Conservation (phyloP, 805 yeast species). For the Metschnikowia noctiluminum region DNA sequence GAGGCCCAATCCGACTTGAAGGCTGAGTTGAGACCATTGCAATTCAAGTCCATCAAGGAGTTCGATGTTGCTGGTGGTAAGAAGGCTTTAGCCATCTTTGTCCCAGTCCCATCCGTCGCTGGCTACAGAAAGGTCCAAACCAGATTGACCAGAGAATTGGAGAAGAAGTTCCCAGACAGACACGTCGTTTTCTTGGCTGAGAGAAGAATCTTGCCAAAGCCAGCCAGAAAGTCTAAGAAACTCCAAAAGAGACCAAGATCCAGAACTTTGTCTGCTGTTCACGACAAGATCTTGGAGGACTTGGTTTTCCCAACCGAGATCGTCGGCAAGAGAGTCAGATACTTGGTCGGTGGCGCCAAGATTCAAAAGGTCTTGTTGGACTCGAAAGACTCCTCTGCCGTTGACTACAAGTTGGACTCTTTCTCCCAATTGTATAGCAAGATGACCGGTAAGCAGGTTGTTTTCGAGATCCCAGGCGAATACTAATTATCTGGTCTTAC, state of each 20-base stretch:
- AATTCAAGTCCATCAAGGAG: conserved; percentile 98
- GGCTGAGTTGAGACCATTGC: conserved; percentile 97
- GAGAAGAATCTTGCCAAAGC: conserved; percentile 99
- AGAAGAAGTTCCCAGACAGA: conserved; percentile 99
- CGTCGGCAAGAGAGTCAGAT: conserved; percentile 98
- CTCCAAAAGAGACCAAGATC: conserved; percentile 99
- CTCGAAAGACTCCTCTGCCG: conserved; percentile 94
- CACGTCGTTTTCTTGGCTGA: conserved; percentile 99
- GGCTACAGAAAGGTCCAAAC: conserved; percentile 97
- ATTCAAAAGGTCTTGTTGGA: conserved; percentile 96
- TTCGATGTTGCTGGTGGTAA: conserved; percentile 97
- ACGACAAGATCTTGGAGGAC: conserved; percentile 98
- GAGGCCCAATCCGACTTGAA: conserved; percentile 95
- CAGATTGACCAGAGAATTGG: conserved; percentile 98
- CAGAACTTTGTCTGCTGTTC: conserved; percentile 98
- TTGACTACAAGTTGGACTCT: conserved; percentile 98
- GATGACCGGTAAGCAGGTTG: conserved; percentile 99
- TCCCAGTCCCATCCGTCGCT: conserved; percentile 91
- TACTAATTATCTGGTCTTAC: conserved; percentile 26
- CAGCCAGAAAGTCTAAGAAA: conserved; percentile 92
- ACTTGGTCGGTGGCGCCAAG: conserved; percentile 98
- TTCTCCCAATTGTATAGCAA: conserved; percentile 98
- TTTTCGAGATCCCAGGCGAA: conserved; percentile 79
- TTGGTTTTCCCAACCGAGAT: conserved; percentile 99
- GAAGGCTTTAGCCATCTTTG: conserved; percentile 97